Conservation (phyloP, 1,139 yeast species). For the Waltiozyma sp. region DNA sequence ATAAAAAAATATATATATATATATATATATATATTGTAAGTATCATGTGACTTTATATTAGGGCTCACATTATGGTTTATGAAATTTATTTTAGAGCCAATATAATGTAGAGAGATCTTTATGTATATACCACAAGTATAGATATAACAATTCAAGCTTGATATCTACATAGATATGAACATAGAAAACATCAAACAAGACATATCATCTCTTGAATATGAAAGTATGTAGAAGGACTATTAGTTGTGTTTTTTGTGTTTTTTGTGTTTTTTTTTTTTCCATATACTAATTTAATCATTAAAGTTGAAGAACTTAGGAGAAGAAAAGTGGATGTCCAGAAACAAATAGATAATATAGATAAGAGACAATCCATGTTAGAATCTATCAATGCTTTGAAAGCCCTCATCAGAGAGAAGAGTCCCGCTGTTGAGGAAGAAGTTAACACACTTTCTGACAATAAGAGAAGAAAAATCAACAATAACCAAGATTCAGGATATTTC, state of each 20-base stretch:
- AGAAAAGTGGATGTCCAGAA: conserved; percentile 14
- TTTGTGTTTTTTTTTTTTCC: too few species aligned
- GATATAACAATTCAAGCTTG: too few species aligned
- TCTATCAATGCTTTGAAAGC: conserved; percentile 8
- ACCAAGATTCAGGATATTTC: conserved; percentile 9
- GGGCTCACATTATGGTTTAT: too few species aligned
- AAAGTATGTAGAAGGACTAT: conserved; percentile 16
- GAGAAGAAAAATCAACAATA: conserved; percentile 3
- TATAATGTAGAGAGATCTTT: too few species aligned
- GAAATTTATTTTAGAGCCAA: too few species aligned
- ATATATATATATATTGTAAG: too few species aligned
- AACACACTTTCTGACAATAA: conserved; percentile 2
- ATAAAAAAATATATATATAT: too few species aligned
- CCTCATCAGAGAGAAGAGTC: not conserved
- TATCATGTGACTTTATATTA: not conserved
- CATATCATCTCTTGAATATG: conserved; percentile 15
- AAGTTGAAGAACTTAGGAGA: conserved; percentile 12
- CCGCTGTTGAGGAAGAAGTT: not conserved
- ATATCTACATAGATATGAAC: conserved; percentile 2
- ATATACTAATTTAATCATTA: too few species aligned
- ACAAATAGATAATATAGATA: conserved; percentile 14
- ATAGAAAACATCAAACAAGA: conserved; percentile 11
- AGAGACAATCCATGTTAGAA: conserved; percentile 7
- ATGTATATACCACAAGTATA: too few species aligned
- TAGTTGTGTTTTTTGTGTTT: too few species aligned